Base-by-base conservation (phyloP, 108 stramenopile genomes). In the Cyclotella baltica region DNA sequence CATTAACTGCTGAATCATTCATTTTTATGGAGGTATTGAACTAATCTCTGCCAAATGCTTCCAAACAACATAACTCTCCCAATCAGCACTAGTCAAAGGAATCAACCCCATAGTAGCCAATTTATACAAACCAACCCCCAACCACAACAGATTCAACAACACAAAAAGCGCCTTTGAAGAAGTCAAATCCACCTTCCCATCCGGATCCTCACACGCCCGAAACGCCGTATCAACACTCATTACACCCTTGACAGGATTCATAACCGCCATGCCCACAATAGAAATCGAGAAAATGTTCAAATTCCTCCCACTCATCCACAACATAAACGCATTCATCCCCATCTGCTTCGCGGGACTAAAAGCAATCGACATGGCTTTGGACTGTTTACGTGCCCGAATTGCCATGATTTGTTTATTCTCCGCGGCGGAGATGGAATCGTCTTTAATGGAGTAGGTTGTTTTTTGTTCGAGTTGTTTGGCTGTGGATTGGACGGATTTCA, bases 61-160 rank as follows among this genome's bases (percentile, higher is more conserved):
- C 88, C 94, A 94, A 37, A 92, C 93, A 55, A 98, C 87, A 52
- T 87, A 87, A 68, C 86, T 87, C 29, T 90, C 89, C 92, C 93
- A 98, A 86, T 98, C 98, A 1, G 96, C 98, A 63, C 92, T 91
- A 9, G 98, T 98, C 19, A 93, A 87, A 0, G 98, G 98, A 25
- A 98, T 66, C 85, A 98, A 88, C 67, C 96, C 86, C 95, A 98
- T 96, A n/a, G 90, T 89, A n/a, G 85, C 87, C 92, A 95, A 88
- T 72, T 98, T 98, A 83, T 97, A 98, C 70, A 97, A 70, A 18
- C 95, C 98, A 13, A 97, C 72, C 2, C 86, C 94, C 6, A 98
- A 70, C 89, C 96, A 96, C 11, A 89, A 86, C 64, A 97, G 50
- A 88, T 98, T 97, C 76, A 97, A 76, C 5, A 87, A 78, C 19